Evolutionary conservation across 192 early-diverging fungal genomes (phyloP), one percentile per base, ranked within the genome.

Genomic region (Globomyces pollinis-pini): DNA sequence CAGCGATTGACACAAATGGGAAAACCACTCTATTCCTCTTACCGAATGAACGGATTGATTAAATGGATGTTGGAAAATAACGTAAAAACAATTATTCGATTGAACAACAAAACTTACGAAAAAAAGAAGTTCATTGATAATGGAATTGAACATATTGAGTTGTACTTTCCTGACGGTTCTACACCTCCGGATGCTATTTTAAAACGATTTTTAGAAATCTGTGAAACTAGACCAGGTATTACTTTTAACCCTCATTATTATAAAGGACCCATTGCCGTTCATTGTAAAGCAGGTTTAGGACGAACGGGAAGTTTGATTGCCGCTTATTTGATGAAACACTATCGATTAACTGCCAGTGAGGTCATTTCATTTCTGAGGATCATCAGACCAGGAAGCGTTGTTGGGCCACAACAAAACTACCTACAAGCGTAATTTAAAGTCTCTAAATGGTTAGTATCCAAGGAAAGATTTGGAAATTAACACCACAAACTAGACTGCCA

Each of bases 331-430:
- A 88, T 88, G 83, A 79, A 83, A 39, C 74, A 85, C 57, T 87
- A 84, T 60, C 69, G 76, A 36, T 75, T 88, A 63, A 78, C 84
- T 0, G 82, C 86, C 0, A 38, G 75, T 2, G 86, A 88, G 62
- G 71, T 77, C 35, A 88, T 88, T 60, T 71, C 72, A 3, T 83
- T 73, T 36, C 56, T 88, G 52, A 60, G 86, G 38, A 63, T 88
- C 35, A 67, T 88, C 60, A 60, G 86, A 11, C 86, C 86, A 1
- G 86, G 86, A 0, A 75, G 75, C 32, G 86, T 88, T 0, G 83
- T 88, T 0, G 86, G 86, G 1, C 86, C 83, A 4, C 86, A 88
- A 57, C 86, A 88, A 70, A 88, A 88, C 64, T 88, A 78, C 57
- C 59, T 88, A 21, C 69, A 75, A 57, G 68, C 68, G 77, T 79